Evolutionary conservation across 2,329 filamentous ascomycete species (phyloP).

Genomic region (Venturia pyrina): DNA sequence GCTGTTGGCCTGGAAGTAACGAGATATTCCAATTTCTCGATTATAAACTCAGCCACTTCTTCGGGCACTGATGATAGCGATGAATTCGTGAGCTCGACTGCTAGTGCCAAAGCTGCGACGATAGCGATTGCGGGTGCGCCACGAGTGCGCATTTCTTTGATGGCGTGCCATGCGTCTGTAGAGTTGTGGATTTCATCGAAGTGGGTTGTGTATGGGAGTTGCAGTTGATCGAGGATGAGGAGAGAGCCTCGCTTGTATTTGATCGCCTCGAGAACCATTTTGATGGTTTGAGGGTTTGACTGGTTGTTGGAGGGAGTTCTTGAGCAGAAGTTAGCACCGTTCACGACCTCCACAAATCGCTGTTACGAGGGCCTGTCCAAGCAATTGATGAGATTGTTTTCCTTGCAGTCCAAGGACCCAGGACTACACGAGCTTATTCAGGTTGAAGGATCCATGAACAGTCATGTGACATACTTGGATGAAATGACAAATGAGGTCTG

Average conservation of each 20-base stretch:
- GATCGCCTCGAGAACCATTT: slow-evolving; percentile 58
- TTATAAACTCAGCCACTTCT: slow-evolving; percentile 58
- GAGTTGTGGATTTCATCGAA: slow-evolving; percentile 63
- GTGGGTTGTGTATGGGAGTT: slow-evolving; percentile 67
- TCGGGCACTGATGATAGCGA: slow-evolving; percentile 41
- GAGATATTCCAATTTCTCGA: slow-evolving; percentile 72
- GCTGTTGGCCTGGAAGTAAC: slow-evolving; percentile 86
- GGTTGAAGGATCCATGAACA: no score
- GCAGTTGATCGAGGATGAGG: slow-evolving; percentile 74
- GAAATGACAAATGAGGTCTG: no score
- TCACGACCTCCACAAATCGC: no score
- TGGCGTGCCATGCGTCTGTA: slow-evolving; percentile 71
- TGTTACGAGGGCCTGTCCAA: no score
- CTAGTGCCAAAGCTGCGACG: slow-evolving; percentile 82
- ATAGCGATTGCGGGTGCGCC: slow-evolving; percentile 95
- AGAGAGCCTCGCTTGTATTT: slow-evolving; percentile 59
- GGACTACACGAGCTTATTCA: no score
- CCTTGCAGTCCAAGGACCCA: no score
- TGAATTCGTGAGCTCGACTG: slow-evolving; percentile 61
- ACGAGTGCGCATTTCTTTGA: slow-evolving; percentile 68
- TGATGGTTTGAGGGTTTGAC: background rate
- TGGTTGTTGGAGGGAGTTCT: no score
- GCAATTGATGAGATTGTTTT: no score
- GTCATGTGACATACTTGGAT: no score
- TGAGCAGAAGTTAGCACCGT: no score